Percentiles rank a stretch among this genome's conserved stretches.
Conservation (phyloP, 208 protist species). For the Acanthamoeba divionensis region DNA sequence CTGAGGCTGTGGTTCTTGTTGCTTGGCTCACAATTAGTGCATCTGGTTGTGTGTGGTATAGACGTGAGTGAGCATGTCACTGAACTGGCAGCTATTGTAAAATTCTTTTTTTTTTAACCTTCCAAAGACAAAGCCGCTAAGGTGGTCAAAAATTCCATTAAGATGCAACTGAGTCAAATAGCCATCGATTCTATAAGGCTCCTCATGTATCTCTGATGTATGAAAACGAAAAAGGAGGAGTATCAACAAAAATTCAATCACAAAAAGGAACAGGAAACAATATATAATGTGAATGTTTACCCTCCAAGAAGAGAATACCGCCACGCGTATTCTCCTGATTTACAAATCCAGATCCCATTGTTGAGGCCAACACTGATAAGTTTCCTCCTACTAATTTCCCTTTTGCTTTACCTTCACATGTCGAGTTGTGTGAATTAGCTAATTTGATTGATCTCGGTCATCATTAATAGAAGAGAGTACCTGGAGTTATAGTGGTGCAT, state of each 20-base stretch:
- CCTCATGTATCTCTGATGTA: neutral
- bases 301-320: too few species aligned
- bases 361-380: constrained; percentile 15
- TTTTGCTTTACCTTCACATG: neutral
- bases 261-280: too few species aligned
- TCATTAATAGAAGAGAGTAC: neutral
- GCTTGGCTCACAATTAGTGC: constrained; percentile 2
- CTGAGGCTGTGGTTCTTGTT: neutral
- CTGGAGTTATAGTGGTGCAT: neutral
- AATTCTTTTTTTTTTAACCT: neutral
- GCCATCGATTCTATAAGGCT: constrained; percentile 32
- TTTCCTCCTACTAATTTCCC: constrained; percentile 29
- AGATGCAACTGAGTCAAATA: neutral
- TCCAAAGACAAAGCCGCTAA: constrained; percentile 35
- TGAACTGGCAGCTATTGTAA: too few species aligned
- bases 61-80: too few species aligned
- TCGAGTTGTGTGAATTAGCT: neutral
- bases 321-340: too few species aligned
- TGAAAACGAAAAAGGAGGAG: too few species aligned
- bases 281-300: too few species aligned
- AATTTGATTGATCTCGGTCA: neutral
- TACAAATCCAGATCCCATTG: constrained; percentile 30
- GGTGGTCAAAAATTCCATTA: neutral
- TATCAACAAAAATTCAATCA: too few species aligned
- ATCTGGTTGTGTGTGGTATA: neutral